phyloP scores from a whole-genome alignment of 371 early-diverging fungal species.

The Circinella minor region DNA sequence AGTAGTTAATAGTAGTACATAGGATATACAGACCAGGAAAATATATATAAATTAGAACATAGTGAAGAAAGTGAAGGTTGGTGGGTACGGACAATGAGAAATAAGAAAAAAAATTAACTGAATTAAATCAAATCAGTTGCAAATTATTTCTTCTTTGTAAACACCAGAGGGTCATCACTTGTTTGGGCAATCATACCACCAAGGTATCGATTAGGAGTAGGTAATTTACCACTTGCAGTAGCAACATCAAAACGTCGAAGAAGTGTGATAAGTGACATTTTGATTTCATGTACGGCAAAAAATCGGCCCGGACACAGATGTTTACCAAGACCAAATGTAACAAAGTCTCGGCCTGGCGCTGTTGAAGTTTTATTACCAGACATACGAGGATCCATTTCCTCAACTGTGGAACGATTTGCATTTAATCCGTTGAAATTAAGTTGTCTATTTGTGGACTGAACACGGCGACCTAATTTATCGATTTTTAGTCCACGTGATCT shows the following conservation, averaged over 20 bases:
- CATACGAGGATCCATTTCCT: slow-evolving; percentile 34
- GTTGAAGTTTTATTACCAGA: slow-evolving; percentile 25
- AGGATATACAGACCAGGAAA: too few species aligned
- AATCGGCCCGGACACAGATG: slow-evolving; percentile 53
- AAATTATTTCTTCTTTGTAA: slow-evolving; percentile 16
- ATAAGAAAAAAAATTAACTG: too few species aligned
- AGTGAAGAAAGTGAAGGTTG: too few species aligned
- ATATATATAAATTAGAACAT: too few species aligned
- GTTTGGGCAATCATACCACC: slow-evolving; percentile 17
- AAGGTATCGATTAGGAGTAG: slow-evolving; percentile 24
- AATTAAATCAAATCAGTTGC: not conserved
- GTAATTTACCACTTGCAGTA: slow-evolving; percentile 24
- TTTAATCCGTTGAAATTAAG: slow-evolving; percentile 33
- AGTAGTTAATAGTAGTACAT: too few species aligned
- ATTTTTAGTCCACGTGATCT: too few species aligned
- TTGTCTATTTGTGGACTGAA: slow-evolving; percentile 28
- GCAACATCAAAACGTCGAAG: slow-evolving; percentile 30
- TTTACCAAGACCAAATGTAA: slow-evolving; percentile 40
- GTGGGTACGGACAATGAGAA: too few species aligned
- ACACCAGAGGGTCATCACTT: slow-evolving; percentile 32
- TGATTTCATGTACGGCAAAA: slow-evolving; percentile 57
- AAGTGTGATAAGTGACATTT: slow-evolving; percentile 32
- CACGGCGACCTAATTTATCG: slow-evolving; percentile 18
- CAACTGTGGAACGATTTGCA: slow-evolving; percentile 12
- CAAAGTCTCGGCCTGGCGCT: slow-evolving; percentile 31